A percentile compares a stretch with the other conserved stretches of the same genome.
Evolutionary conservation across 495 filamentous ascomycete species (phyloP).

Genomic region (Cryomyces minteri): DNA sequence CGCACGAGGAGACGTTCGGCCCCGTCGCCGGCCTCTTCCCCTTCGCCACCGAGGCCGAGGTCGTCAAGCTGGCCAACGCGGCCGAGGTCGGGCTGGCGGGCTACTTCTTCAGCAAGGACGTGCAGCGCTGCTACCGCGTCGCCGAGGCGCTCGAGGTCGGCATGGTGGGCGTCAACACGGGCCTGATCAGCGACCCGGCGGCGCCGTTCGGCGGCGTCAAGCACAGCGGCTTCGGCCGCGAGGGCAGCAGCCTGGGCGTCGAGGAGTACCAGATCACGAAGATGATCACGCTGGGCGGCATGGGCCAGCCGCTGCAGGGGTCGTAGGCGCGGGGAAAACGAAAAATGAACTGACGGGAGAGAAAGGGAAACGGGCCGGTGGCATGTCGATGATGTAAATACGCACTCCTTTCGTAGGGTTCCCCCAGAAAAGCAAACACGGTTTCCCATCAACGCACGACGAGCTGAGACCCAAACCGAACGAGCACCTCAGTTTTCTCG

Average conservation of each 20-base stretch:
- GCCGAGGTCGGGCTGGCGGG: slow-evolving; percentile 30
- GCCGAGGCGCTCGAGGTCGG: slow-evolving; percentile 31
- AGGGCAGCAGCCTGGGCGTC: slow-evolving; percentile 82
- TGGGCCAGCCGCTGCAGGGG: background rate
- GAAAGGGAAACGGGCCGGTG: too few species aligned
- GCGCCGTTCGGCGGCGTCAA: slow-evolving; percentile 78
- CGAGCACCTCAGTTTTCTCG: too few species aligned
- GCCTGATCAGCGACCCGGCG: slow-evolving; percentile 24
- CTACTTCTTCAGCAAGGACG: slow-evolving; percentile 29
- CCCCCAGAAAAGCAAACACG: too few species aligned
- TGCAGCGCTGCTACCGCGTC: slow-evolving; percentile 27
- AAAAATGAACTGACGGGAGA: too few species aligned
- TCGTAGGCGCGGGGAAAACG: background rate
- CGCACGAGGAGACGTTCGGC: slow-evolving; percentile 39
- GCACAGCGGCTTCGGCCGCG: slow-evolving; percentile 76
- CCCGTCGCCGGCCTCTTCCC: slow-evolving; percentile 32
- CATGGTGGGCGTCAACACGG: slow-evolving; percentile 35
- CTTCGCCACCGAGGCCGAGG: slow-evolving; percentile 32
- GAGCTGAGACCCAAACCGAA: too few species aligned
- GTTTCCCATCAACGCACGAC: too few species aligned
- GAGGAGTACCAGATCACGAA: slow-evolving; percentile 80
- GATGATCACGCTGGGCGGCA: slow-evolving; percentile 56
- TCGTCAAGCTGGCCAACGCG: slow-evolving; percentile 29
- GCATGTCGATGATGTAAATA: too few species aligned
- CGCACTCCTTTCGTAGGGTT: too few species aligned